Percentiles rank a stretch among this genome's conserved stretches.
phyloP scores from a whole-genome alignment of 139 green algal genomes.

The Gonium pectorale region DNA sequence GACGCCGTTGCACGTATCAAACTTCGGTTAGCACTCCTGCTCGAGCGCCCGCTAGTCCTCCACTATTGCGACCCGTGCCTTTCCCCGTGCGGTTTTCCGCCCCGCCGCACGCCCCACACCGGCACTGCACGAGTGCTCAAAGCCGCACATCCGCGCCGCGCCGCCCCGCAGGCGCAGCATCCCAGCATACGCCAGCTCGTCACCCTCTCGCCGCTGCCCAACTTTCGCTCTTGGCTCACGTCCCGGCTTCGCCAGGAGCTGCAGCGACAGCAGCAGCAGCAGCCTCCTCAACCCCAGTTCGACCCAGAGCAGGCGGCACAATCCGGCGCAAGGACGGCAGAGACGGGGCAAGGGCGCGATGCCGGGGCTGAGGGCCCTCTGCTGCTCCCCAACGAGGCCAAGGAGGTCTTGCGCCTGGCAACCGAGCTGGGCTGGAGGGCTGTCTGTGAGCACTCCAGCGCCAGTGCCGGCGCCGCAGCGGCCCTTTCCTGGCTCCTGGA shows the following conservation, averaged over 20 bases:
- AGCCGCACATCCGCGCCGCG: not conserved
- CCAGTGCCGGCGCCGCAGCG: not conserved
- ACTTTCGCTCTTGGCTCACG: slow-evolving; percentile 77
- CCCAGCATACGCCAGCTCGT: slow-evolving; percentile 67
- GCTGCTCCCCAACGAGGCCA: not conserved
- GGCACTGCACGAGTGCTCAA: too few species aligned
- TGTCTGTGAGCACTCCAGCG: not conserved
- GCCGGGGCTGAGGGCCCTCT: not conserved
- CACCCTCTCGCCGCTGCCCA: slow-evolving; percentile 85
- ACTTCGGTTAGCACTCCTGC: too few species aligned
- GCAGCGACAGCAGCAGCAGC: not conserved
- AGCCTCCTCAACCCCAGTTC: too few species aligned
- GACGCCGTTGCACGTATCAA: too few species aligned
- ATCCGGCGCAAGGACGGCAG: too few species aligned
- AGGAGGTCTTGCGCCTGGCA: not conserved
- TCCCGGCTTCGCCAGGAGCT: slow-evolving; percentile 44
- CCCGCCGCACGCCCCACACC: too few species aligned
- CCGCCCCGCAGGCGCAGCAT: slow-evolving; percentile 52
- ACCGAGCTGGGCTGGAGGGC: not conserved
- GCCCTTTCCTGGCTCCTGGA: slow-evolving; percentile 20
- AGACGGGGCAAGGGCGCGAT: too few species aligned
- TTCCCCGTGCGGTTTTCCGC: not conserved
- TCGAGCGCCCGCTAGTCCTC: too few species aligned
- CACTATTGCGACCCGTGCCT: not conserved
- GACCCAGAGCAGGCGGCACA: too few species aligned